Percentiles rank a stretch among this genome's conserved stretches.
Evolutionary conservation across 441 rosid species (phyloP).

Genomic region (Eutrema salsugineum): DNA sequence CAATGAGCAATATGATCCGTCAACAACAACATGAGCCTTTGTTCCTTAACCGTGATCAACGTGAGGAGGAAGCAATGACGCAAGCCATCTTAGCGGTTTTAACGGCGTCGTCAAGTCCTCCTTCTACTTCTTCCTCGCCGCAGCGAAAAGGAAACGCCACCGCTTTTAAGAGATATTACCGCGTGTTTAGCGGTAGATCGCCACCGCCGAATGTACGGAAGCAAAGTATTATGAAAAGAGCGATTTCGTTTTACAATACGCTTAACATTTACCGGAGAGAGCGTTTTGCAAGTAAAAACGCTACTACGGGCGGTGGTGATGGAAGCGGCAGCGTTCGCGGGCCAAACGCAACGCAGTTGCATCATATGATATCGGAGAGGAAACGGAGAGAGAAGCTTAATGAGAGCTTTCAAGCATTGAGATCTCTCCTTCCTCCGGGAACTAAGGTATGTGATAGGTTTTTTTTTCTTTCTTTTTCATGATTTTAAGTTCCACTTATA

Average conservation of each 20-base stretch:
- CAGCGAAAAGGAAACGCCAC: conserved; percentile 25
- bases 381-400: conserved; percentile 83
- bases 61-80: conserved; percentile 53
- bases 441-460: conserved; percentile 47
- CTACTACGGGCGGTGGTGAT: neutral
- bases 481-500: neutral
- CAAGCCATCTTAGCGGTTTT: conserved; percentile 69
- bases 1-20: conserved; percentile 15
- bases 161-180: conserved; percentile 28
- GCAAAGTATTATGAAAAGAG: conserved; percentile 48
- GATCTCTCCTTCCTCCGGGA: conserved; percentile 72
- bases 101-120: conserved; percentile 44
- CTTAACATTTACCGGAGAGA: conserved; percentile 39
- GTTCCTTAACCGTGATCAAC: conserved; percentile 38
- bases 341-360: conserved; percentile 50
- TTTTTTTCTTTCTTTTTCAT: neutral
- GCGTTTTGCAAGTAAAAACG: conserved; percentile 22
- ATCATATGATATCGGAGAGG: conserved; percentile 82
- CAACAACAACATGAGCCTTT: conserved; percentile 36
- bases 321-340: neutral
- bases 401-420: conserved; percentile 61
- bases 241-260: conserved; percentile 40
- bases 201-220: neutral
- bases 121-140: conserved; percentile 40
- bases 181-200: neutral